Percentiles rank a stretch among this genome's conserved stretches.
Evolutionary conservation across 2,329 filamentous ascomycete species (phyloP).

Genomic region (Chalaropsis thielavioides): DNA sequence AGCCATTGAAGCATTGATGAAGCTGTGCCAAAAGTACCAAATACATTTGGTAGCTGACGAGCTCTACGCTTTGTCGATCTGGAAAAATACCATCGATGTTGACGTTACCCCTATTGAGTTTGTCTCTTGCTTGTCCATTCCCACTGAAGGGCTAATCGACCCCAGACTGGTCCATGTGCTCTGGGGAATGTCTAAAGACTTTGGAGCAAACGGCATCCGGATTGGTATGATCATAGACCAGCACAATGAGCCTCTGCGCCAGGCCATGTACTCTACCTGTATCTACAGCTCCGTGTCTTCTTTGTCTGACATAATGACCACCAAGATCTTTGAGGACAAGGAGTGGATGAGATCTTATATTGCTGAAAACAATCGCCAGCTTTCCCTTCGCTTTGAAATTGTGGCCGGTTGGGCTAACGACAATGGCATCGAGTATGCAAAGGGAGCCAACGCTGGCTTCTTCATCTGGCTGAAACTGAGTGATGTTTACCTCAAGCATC

Average conservation of each 20-base stretch:
- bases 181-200: slow-evolving; percentile 36
- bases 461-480: slow-evolving; percentile 40
- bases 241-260: slow-evolving; percentile 28
- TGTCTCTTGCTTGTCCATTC: slow-evolving; percentile 32
- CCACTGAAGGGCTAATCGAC: slow-evolving; percentile 32
- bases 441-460: slow-evolving; percentile 38
- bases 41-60: slow-evolving; percentile 39
- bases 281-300: slow-evolving; percentile 34
- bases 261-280: slow-evolving; percentile 26
- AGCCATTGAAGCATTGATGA: slow-evolving; percentile 30
- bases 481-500: slow-evolving; percentile 21
- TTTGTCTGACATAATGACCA: slow-evolving; percentile 29
- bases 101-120: slow-evolving; percentile 26
- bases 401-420: slow-evolving; percentile 26
- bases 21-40: slow-evolving; percentile 32
- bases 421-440: slow-evolving; percentile 31
- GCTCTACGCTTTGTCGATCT: slow-evolving; percentile 39
- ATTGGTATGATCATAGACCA: slow-evolving; percentile 38
- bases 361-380: slow-evolving; percentile 27
- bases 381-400: slow-evolving; percentile 29
- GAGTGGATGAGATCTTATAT: slow-evolving; percentile 32
- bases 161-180: slow-evolving; percentile 36
- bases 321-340: slow-evolving; percentile 31
- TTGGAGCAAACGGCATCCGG: slow-evolving; percentile 41
- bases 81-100: slow-evolving; percentile 27